These are phyloP conservation scores for Beta lomatogona DNA, from an alignment of 179 eudicot genomes.

Conservation along the genomic window DNA sequence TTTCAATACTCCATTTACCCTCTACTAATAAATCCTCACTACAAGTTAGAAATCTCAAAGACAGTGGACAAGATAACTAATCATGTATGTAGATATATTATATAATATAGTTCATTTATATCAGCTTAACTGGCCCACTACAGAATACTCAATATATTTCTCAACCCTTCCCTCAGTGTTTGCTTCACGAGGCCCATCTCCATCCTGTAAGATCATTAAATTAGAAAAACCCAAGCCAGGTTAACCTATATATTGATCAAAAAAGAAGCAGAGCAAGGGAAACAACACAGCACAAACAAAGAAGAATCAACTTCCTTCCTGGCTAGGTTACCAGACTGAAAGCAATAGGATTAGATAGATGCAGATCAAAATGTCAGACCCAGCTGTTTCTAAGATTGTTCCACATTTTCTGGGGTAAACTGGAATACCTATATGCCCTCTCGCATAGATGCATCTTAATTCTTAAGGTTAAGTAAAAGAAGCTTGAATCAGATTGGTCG, in stretches of 20 bases:
- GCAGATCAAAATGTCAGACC: neutral
- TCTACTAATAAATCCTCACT: neutral
- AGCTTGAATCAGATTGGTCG: neutral
- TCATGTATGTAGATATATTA: neutral
- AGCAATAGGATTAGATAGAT: neutral
- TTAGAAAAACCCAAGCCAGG: neutral
- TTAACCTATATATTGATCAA: neutral
- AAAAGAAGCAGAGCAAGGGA: neutral
- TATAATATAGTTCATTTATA: neutral
- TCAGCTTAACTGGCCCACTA: neutral
- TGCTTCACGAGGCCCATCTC: constrained; percentile 77
- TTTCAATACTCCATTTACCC: neutral
- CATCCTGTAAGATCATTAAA: constrained; percentile 56
- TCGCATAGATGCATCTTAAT: too few relatives aligned
- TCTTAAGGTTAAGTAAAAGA: neutral
- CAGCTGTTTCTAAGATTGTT: neutral
- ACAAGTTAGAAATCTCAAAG: neutral
- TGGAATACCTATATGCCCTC: neutral
- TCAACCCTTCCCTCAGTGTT: constrained; percentile 89
- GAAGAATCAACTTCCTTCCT: neutral
- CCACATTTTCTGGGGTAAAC: neutral
- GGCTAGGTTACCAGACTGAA: neutral
- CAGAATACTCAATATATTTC: constrained; percentile 70
- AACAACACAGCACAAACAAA: neutral
- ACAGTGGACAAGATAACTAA: neutral